Percentiles rank a stretch among this genome's conserved stretches.
These are phyloP conservation scores for Suhomyces vadensis DNA, from an alignment of 805 yeast genomes.

Conservation along the genomic window DNA sequence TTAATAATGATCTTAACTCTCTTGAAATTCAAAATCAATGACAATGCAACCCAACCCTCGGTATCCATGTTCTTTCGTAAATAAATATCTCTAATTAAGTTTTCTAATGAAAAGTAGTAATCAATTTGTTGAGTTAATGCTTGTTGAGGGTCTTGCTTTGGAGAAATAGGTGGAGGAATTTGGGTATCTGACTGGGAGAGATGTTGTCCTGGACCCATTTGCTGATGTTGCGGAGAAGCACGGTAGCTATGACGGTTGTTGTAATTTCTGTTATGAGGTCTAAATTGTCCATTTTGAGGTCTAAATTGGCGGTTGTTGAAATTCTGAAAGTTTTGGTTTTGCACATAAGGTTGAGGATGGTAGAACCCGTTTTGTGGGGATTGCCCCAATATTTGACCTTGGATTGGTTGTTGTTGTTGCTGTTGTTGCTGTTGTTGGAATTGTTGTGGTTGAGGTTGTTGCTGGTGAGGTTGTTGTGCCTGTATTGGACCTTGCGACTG, in stretches of 20 bases:
- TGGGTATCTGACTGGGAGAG: slow-evolving; percentile 15
- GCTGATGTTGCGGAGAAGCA: slow-evolving; percentile 22
- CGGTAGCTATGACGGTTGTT: slow-evolving; percentile 20
- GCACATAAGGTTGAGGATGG: slow-evolving; percentile 34
- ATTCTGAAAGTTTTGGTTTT: slow-evolving; percentile 24
- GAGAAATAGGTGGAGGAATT: slow-evolving; percentile 49
- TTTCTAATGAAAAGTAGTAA: slow-evolving; percentile 87
- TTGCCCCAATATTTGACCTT: slow-evolving; percentile 3
- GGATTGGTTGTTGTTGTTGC: slow-evolving; percentile 17
- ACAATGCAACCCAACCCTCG: slow-evolving; percentile 70
- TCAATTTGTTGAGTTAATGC: slow-evolving; percentile 66
- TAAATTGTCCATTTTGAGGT: slow-evolving; percentile 20
- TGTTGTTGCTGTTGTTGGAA: slow-evolving; percentile 19
- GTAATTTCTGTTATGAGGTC: slow-evolving; percentile 19
- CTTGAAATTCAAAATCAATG: slow-evolving; percentile 66
- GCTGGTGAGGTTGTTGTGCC: slow-evolving; percentile 17
- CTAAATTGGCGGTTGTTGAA: slow-evolving; percentile 31
- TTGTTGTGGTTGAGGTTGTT: slow-evolving; percentile 6
- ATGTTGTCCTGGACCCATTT: slow-evolving; percentile 17
- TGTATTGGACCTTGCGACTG: too few species aligned
- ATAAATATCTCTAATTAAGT: slow-evolving; percentile 79
- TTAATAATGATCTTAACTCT: slow-evolving; percentile 62
- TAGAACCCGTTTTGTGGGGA: slow-evolving; percentile 24
- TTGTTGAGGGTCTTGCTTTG: slow-evolving; percentile 46
- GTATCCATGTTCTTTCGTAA: slow-evolving; percentile 79